These are phyloP conservation scores for Tympanopsis confertula DNA, from an alignment of 2,329 filamentous ascomycete species.

Conservation along the genomic window DNA sequence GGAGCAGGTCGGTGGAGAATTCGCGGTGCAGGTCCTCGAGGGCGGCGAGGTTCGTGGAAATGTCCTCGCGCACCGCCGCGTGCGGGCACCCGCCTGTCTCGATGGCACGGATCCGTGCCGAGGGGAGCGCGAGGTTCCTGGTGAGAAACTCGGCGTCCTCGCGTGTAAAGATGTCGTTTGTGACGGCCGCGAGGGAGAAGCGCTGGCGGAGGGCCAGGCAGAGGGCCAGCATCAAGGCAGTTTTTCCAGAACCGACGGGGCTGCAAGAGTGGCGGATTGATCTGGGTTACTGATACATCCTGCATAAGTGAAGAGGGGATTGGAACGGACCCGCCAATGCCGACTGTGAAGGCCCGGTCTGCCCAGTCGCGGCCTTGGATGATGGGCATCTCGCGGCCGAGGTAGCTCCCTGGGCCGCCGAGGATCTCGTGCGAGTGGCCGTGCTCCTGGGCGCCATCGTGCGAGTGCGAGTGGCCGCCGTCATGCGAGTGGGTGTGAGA, in stretches of 20 bases:
- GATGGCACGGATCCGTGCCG: constrained; percentile 80
- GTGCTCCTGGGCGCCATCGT: constrained; percentile 54
- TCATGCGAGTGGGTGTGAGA: constrained; percentile 44
- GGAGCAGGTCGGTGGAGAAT: constrained; percentile 70
- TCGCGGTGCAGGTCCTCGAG: constrained; percentile 76
- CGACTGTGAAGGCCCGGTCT: constrained; percentile 84
- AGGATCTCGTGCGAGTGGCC: constrained; percentile 95
- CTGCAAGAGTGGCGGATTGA: constrained; percentile 27
- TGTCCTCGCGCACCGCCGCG: constrained; percentile 94
- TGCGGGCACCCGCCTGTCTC: constrained; percentile 96
- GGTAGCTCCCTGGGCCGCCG: constrained; percentile 80
- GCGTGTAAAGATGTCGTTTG: constrained; percentile 97
- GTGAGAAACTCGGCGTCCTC: constrained; percentile 98
- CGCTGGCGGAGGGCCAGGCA: constrained; percentile 70
- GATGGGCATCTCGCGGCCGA: constrained; percentile 86
- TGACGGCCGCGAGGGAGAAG: constrained; percentile 87
- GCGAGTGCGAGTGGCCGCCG: constrained; percentile 38
- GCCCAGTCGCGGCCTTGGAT: constrained; percentile 78
- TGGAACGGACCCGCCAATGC: constrained; percentile 77
- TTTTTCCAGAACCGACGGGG: constrained; percentile 93
- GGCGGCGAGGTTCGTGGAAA: constrained; percentile 82
- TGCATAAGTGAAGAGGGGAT: not conserved
- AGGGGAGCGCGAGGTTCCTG: constrained; percentile 69
- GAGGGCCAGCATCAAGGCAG: constrained; percentile 87
- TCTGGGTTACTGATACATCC: not conserved